phyloP scores from a whole-genome alignment of 805 yeast genomes.

The Starmerella khaoyaiensis region DNA sequence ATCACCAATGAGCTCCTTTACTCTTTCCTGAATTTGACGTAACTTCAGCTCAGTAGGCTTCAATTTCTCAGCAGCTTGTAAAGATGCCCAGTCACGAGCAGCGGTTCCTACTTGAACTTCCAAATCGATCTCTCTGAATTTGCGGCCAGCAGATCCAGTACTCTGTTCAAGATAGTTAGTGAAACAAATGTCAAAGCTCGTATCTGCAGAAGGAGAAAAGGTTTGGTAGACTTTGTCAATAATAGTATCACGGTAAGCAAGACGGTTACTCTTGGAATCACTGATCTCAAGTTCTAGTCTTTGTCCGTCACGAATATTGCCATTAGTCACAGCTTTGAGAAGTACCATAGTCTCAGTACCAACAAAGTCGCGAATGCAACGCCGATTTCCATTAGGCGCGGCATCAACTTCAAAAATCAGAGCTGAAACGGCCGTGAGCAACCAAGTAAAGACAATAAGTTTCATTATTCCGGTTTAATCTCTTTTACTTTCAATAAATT shows the following conservation, averaged over 20 bases:
- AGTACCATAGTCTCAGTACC: conserved; percentile 76
- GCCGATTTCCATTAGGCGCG: conserved; percentile 33
- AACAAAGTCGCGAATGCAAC: conserved; percentile 88
- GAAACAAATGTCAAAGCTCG: conserved; percentile 86
- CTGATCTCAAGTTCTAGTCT: conserved; percentile 44
- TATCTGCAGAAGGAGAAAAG: conserved; percentile 69
- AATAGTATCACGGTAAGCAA: conserved; percentile 63
- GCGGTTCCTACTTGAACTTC: conserved; percentile 93
- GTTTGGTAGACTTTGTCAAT: conserved; percentile 62
- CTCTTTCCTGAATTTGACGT: conserved; percentile 72
- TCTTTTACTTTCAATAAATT: too few relatives aligned
- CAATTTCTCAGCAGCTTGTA: conserved; percentile 84
- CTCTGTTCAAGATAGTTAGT: conserved; percentile 40
- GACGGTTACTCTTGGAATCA: conserved; percentile 77
- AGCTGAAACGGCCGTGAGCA: conserved; percentile 21
- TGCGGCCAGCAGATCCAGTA: conserved; percentile 29
- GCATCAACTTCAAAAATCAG: conserved; percentile 28
- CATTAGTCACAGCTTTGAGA: conserved; percentile 62
- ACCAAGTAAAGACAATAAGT: conserved; percentile 7
- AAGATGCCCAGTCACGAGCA: conserved; percentile 95
- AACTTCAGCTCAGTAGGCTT: conserved; percentile 86
- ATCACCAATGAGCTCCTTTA: conserved; percentile 68
- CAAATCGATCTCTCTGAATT: conserved; percentile 64
- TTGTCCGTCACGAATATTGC: conserved; percentile 80
- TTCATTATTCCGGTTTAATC: conserved; percentile 3